Evolutionary conservation across 2,329 filamentous ascomycete species (phyloP), one percentile per base, ranked within the genome.

Genomic region (Pezicula carpinea): DNA sequence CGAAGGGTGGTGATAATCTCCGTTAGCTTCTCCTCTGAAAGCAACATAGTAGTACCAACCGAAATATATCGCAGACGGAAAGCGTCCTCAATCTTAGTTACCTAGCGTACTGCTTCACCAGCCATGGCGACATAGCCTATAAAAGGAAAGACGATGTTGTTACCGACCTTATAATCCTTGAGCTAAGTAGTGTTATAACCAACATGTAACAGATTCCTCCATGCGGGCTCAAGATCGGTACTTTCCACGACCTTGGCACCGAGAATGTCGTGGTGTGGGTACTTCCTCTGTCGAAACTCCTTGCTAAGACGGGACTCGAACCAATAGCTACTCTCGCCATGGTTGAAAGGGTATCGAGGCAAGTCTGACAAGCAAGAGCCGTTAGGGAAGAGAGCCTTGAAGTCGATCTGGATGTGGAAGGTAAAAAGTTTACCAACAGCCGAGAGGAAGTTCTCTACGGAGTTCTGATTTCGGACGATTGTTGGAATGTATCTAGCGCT

Each of bases 1-100:
- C 53, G 52, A 4, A 63, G 46, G 15, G 44, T 51, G 6, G 59
- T 61, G 7, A 63, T 49, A 26, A 61, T 54, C 41, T 64, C 61
- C 7, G 48, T 49, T 8, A 8, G 22, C 22, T 23, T 23, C 8
- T 8, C 22, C 8, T 23, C 22, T 5, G 5, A 5, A 8, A 23
- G 5, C 22, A 23, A 5, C 22, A 23, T 5, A 23, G 22, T 8
- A 5, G 22, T 23, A 8, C 22, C 8, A 8, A 23, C 22, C 5
- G 8, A 5, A 8, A 23, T 23, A 8, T 23, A 5, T 23, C 22
- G 22, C 5, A 23, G 5, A 8, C 5, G 5, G 22, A 23, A 23
- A 8, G 5, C 22, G 5, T 23, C 22, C 22, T 23, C 22, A 8
- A 23, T 8, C 5, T 23, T 23, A 23, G 22, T 23, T 8, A 23